Evolutionary conservation across 163 green algal species (phyloP), one percentile per base, ranked within the genome.

Genomic region (Chlorella variabilis): DNA sequence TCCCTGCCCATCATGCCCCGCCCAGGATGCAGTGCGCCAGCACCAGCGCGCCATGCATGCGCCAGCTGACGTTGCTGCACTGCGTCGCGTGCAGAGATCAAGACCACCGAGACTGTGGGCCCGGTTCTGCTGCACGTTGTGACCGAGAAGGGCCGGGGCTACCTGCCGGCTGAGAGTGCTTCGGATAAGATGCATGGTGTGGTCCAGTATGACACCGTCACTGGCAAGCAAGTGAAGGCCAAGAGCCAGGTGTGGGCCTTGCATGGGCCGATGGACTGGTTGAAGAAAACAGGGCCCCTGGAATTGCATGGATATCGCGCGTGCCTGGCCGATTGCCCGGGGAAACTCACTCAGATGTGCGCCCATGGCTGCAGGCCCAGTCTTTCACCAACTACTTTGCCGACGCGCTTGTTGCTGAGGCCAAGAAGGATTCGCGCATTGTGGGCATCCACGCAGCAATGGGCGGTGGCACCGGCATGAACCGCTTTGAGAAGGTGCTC

Each of bases 181-280:
- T 92, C 92, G 0, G 96, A 98, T 86, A 97, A 96, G 79, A 98
- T 98, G 95, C 97, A 99, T 84, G 97, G 97, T 38, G 97, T 99
- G 69, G 94, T 95, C 58, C 98, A 98, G 86, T 99, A 98, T 80
- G 97, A 99, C 86, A 90, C 94, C 25, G 83, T 90, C 25, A 98
- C 95, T 15, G 97, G 97, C 54, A 90, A 97, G 88, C 97, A 99
- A 90, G 86, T 90, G 51, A 98, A 98, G 92, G 65, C 69, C 69
- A 95, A 94, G 83, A 33, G 27, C 2, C 73, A 80, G 73, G 73
- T 70, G 38, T 1, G 70, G 11, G 45, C 11, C 45, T 54, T 54
- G 45, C 11, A 54, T 54, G 45, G 45, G 11, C 45, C 15, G 45
- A 54, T 54, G 11, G 45, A 54, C 15, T 11, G 45, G 45, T 54